A percentile compares a stretch with the other conserved stretches of the same genome.
Conservation (phyloP, 1,139 yeast species). For the Hansenula sp. region DNA sequence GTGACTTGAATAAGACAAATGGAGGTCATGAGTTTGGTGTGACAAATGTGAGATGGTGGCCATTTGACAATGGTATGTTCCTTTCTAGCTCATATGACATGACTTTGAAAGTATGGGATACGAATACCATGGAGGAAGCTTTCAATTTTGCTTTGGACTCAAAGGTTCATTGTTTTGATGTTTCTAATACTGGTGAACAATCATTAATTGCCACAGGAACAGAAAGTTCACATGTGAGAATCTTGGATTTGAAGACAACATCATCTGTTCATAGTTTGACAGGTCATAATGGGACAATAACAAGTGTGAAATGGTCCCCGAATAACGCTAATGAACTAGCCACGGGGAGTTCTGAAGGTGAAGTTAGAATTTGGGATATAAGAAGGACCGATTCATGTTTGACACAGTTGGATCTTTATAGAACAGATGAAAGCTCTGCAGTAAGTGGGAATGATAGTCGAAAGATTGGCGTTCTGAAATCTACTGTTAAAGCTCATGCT, state of each 20-base stretch:
- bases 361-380: slow-evolving; percentile 70
- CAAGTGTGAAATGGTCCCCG: slow-evolving; percentile 79
- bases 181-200: slow-evolving; percentile 33
- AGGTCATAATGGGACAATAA: slow-evolving; percentile 62
- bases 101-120: slow-evolving; percentile 78
- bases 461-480: slow-evolving; percentile 17
- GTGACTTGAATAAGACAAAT: slow-evolving; percentile 22
- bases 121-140: slow-evolving; percentile 57
- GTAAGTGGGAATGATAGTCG: slow-evolving; percentile 24
- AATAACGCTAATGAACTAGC: slow-evolving; percentile 26
- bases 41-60: slow-evolving; percentile 84
- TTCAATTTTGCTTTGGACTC: slow-evolving; percentile 53
- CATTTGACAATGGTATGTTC: slow-evolving; percentile 82
- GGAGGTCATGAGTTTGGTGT: slow-evolving; percentile 64
- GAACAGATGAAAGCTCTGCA: slow-evolving; percentile 27
- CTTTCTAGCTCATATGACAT: slow-evolving; percentile 79
- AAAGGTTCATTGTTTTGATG: slow-evolving; percentile 55
- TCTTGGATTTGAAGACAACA: slow-evolving; percentile 69
- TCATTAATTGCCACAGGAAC: slow-evolving; percentile 66
- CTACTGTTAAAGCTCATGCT: slow-evolving; percentile 57
- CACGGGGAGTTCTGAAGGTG: slow-evolving; percentile 33
- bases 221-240: slow-evolving; percentile 66
- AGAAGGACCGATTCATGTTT: slow-evolving; percentile 65
- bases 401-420: slow-evolving; percentile 45
- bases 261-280: slow-evolving; percentile 66